Base-by-base conservation (phyloP, 108 stramenopile genomes). In the Skeletonema marinoi region DNA sequence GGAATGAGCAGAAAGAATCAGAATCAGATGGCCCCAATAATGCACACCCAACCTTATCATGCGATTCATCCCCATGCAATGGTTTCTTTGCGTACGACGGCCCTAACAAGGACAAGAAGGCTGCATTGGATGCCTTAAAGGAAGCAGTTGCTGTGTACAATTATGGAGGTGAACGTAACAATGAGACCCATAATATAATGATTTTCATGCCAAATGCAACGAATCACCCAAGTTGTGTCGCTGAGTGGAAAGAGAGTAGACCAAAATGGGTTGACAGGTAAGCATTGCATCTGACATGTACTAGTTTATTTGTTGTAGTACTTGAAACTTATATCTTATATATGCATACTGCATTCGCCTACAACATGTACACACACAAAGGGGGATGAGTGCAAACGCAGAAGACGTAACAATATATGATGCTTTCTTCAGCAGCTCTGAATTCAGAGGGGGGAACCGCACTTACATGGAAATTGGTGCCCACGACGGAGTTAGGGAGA, bases 391-490 rank as follows among this genome's bases (percentile, higher is more conserved):
- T 73, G 42, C 62, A 17, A 65, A 65, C 30, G 64, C 44, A 54
- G 72, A 73, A 65, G 72, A 73, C 32, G 2, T 73, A 14, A 65
- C 48, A 51, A 36, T 73, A 10, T 73, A 48, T 65, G 72, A 73
- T 73, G 63, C 72, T 10, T 73, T 73, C 64, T 73, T 73, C 33
- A 73, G 62, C 31, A 19, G 48, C 36, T 46, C 63, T 35, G 36
- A 56, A 65, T 73, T 73, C 48, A 39, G 54, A 42, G 32, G 64
- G 33, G 33, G 8, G 3, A 50, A 73, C 48, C 62, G 51, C 21
- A 83, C 65, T 16, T 84, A 78, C 60, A 72, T 88, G 50, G 88
- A 89, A 66, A 72, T 89, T 33, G 88, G 88, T 16, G 88, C 88
- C 32, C 82, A 75, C 31, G 79, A 89, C 74, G 88, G 88, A 12